These are phyloP conservation scores for Alternaria arbusti DNA, from an alignment of 2,329 filamentous ascomycete species.

Conservation along the genomic window DNA sequence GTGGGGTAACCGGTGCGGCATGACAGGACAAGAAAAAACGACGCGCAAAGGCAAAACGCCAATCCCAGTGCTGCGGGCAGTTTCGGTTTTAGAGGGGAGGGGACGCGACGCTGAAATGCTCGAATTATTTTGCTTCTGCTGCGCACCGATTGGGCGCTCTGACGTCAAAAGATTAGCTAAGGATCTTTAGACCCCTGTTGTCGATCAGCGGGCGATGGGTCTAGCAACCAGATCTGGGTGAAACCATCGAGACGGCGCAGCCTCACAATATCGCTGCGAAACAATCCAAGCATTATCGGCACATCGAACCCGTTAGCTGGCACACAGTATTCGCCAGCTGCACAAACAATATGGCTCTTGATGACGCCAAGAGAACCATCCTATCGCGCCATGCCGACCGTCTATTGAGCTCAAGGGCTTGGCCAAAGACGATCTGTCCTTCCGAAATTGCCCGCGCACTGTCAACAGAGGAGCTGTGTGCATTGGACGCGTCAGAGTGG, in stretches of 20 bases:
- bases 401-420: conserved; percentile 41
- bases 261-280: neutral
- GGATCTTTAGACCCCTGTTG: conserved; percentile 18
- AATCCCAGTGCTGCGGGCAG: conserved; percentile 23
- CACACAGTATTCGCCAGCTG: neutral
- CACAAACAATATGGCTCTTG: conserved; percentile 24
- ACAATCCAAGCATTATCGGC: neutral
- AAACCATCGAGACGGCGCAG: neutral
- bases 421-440: conserved; percentile 61
- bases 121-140: conserved; percentile 22
- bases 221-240: conserved; percentile 20
- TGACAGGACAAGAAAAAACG: conserved; percentile 9
- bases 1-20: conserved; percentile 34
- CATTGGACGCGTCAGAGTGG: conserved; percentile 46
- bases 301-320: neutral
- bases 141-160: conserved; percentile 37
- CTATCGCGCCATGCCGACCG: conserved; percentile 27
- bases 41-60: conserved; percentile 15
- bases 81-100: conserved; percentile 24
- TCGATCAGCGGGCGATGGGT: conserved; percentile 20
- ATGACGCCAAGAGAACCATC: conserved; percentile 21
- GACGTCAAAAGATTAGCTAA: conserved; percentile 28
- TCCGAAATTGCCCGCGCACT: conserved; percentile 59
- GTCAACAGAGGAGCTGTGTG: conserved; percentile 47
- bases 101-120: conserved; percentile 10